These are phyloP conservation scores for Neurospora sp. DNA, from an alignment of 495 filamentous ascomycete genomes.

Conservation along the genomic window DNA sequence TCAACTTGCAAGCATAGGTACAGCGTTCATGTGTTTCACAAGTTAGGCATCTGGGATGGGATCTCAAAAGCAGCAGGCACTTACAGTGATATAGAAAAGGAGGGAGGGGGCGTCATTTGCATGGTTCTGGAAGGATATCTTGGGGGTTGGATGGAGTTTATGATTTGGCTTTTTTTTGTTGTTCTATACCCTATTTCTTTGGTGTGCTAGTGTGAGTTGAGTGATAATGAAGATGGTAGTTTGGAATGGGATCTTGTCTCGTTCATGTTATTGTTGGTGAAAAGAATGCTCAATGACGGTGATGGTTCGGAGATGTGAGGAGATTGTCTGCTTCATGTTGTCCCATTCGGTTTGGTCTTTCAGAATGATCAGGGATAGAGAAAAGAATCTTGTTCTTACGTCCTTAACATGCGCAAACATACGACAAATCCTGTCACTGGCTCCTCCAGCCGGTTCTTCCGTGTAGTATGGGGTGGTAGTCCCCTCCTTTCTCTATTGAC, in stretches of 20 bases:
- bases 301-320: neutral
- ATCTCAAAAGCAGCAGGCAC: neutral
- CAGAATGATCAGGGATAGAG: neutral
- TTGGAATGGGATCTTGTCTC: neutral
- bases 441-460: no score
- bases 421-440: no score
- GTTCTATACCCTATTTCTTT: neutral
- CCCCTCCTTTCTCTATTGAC: no score
- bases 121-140: neutral
- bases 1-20: neutral
- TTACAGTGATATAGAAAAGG: neutral
- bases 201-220: neutral
- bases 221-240: neutral
- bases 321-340: neutral
- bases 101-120: neutral
- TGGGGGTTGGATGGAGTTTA: neutral
- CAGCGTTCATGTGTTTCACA: neutral
- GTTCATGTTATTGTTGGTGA: neutral
- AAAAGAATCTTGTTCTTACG: neutral
- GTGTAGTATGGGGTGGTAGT: no score
- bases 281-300: neutral
- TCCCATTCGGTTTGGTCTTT: neutral
- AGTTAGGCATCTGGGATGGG: neutral
- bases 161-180: neutral
- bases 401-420: neutral